Percentiles rank a stretch among this genome's conserved stretches.
Evolutionary conservation across 2,329 filamentous ascomycete species (phyloP).

Genomic region (Epichloe scottii): DNA sequence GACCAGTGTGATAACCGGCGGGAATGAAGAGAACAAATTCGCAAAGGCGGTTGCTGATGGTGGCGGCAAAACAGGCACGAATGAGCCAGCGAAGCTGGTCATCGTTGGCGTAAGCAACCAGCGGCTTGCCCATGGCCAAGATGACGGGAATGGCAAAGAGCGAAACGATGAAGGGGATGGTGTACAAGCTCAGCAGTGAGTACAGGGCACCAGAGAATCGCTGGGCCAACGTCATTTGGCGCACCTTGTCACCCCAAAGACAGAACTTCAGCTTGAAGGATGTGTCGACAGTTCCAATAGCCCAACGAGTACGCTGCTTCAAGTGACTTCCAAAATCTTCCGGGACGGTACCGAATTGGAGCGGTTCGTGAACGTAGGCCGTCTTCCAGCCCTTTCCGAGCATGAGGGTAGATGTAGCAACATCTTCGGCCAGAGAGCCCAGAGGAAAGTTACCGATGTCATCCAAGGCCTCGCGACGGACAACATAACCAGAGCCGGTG

Average conservation of each 20-base stretch:
- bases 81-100: constrained; percentile 47
- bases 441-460: constrained; percentile 50
- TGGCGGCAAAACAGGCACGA: constrained; percentile 39
- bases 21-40: constrained; percentile 47
- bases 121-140: constrained; percentile 40
- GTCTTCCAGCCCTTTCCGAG: constrained; percentile 50
- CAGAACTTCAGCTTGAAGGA: constrained; percentile 49
- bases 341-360: constrained; percentile 48
- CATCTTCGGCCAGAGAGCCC: constrained; percentile 47
- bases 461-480: constrained; percentile 45
- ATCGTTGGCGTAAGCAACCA: constrained; percentile 41
- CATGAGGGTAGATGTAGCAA: constrained; percentile 44
- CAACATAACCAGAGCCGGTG: constrained; percentile 50
- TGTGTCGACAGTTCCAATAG: constrained; percentile 44
- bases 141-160: constrained; percentile 48
- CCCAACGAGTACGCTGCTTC: constrained; percentile 45
- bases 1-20: constrained; percentile 45
- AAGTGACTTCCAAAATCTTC: constrained; percentile 42
- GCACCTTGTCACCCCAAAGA: constrained; percentile 39
- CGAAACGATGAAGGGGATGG: constrained; percentile 39
- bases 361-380: constrained; percentile 44
- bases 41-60: constrained; percentile 38
- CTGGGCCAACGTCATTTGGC: constrained; percentile 41
- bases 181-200: constrained; percentile 41
- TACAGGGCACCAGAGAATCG: constrained; percentile 48